These are phyloP conservation scores for Xerocomus potaroensis DNA, from an alignment of 768 basidiomycete species.

Conservation along the genomic window DNA sequence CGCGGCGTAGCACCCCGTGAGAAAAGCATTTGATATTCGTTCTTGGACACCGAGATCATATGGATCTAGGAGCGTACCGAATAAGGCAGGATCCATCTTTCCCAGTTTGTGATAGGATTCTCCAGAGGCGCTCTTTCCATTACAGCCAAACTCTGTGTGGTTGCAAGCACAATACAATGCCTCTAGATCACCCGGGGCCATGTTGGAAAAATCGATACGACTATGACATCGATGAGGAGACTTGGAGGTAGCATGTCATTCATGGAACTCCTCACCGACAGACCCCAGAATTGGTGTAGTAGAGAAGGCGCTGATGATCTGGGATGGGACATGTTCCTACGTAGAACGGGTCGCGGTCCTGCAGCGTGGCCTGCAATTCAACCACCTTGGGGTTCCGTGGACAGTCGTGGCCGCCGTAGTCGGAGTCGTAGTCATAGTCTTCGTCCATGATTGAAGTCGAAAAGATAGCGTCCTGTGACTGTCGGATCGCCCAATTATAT, in stretches of 20 bases:
- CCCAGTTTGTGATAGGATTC: constrained; percentile 44
- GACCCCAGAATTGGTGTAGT: background rate
- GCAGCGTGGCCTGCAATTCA: background rate
- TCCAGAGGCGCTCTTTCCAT: constrained; percentile 37
- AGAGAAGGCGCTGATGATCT: background rate
- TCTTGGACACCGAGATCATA: constrained; percentile 25
- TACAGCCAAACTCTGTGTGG: constrained; percentile 38
- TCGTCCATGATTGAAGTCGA: too few species aligned
- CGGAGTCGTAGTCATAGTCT: too few species aligned
- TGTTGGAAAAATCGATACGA: too few species aligned
- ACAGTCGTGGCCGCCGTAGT: too few species aligned
- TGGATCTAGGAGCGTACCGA: constrained; percentile 33
- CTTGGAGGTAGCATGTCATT: too few species aligned
- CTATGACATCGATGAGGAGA: too few species aligned
- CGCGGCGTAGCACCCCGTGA: constrained; percentile 21
- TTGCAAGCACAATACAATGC: too few species aligned
- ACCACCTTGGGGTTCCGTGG: background rate
- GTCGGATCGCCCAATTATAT: too few species aligned
- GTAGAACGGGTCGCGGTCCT: background rate
- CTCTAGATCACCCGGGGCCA: too few species aligned
- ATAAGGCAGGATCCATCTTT: constrained; percentile 37
- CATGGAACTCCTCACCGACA: constrained; percentile 1
- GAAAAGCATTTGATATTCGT: constrained; percentile 14
- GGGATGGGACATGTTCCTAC: background rate
- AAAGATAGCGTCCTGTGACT: too few species aligned